Evolutionary conservation across 2,329 filamentous ascomycete species (phyloP), one percentile per base, ranked within the genome.

Genomic region (Sarocladium strictum): DNA sequence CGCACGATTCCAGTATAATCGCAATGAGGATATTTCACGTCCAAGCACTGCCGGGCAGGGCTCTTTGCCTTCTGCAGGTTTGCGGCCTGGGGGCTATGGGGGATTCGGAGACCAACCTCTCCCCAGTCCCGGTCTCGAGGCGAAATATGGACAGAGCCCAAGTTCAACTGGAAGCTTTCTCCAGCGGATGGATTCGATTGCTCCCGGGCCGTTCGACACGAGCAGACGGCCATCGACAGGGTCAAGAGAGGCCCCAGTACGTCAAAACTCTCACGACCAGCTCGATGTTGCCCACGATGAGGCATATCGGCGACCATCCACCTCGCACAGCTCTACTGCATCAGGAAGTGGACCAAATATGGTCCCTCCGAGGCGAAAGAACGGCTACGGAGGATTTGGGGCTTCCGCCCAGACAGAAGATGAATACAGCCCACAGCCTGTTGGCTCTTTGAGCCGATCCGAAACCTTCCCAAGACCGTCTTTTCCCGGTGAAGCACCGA

Each of bases 141-240:
- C 65, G 62, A 56, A 76, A 76, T 62, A 76, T 76, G 21, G 72
- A 3, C 66, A 73, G 19, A 83, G 75, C 58, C 79, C 81, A 21
- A 53, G 37, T 49, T 57, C 26, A 11, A 35, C 64, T 67, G 51
- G 60, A 60, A 2, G 63, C 35, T 62, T 89, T 26, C 63, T 87
- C 60, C 77, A 81, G 58, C 79, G 83, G 53, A 81, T 89, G 76
- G 80, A 88, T 60, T 78, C 73, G 9, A 85, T 89, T 62, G 76
- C 81, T 1, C 82, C 85, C 1, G 85, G 84, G 0, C 85, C 86
- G 0, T 88, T 89, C 61, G 81, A 84, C 58, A 66, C 76, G 29
- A 69, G 64, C 58, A 69, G 70, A 59, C 71, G 68, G 37, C 63
- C 67, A 27, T 64, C 69, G 3, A 55, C 59, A 24, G 61, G 60